Evolutionary conservation across 495 filamentous ascomycete species (phyloP), one percentile per base, ranked within the genome.

Genomic region (Tuber microsphaerosporum): DNA sequence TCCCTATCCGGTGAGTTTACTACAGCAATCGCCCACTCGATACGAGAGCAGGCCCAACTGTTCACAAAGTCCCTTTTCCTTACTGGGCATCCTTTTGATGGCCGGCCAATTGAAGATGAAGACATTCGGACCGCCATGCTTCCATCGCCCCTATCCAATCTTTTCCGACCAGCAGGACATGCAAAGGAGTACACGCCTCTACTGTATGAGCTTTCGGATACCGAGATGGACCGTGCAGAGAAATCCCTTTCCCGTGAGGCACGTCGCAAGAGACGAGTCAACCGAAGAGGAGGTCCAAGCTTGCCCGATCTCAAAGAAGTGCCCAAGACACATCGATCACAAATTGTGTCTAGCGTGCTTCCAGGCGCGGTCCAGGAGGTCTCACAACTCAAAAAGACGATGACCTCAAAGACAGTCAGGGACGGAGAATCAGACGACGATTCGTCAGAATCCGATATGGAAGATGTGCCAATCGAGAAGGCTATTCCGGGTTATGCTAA

Each of bases 291-390:
- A 75, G 95, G 95, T 1, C 95, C 96, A n/a, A 91, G 92, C 74
- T 86, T 99, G 56, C 95, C 95, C 19, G 95, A 99, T 85, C 89
- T 99, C 44, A 98, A 97, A 82, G 96, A 99, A 80, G 89, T 94
- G 51, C 93, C 93, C 82, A 89, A 94, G 61, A 97, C 94, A 2
- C 93, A 97, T 73, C 89, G 95, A 20, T 97, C 93, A 0, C 86
- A 96, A 77, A 88, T 98, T 74, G 93, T 99, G 4, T 97, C 95
- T 34, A 92, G 91, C 7, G 92, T 95, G 42, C 87, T 99, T 61
- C 95, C 95, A 2, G 94, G 95, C 51, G 92, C 92, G 3, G 95
- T 92, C 37, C 85, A 87, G 43, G 81, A 83, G 70, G 73, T 83
- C 51, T 77, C 81, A 34, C 88, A 89, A 10, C 84, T 97, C 44